Conservation (phyloP, 495 filamentous ascomycete genomes). For the Penicillium ucsense region DNA sequence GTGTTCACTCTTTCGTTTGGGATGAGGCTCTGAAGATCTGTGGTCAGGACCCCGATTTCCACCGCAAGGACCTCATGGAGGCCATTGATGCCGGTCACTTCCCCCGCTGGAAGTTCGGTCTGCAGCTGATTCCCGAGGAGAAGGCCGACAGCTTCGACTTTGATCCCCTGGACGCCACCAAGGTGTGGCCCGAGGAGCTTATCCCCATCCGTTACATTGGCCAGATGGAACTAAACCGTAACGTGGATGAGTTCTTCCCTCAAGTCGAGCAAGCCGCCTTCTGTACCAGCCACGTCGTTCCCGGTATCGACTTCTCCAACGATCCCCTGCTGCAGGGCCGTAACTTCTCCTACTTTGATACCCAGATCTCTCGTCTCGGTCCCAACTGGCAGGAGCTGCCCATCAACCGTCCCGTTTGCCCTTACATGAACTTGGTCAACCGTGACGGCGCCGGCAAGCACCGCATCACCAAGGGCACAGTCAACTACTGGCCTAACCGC, state of each 20-base stretch:
- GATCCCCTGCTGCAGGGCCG: constrained; percentile 77
- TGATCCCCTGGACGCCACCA: constrained; percentile 86
- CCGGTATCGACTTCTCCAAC: constrained; percentile 79
- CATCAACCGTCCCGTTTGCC: constrained; percentile 70
- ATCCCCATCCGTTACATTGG: constrained; percentile 75
- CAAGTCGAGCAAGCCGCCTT: constrained; percentile 77
- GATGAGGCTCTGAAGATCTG: constrained; percentile 77
- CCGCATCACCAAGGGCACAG: constrained; percentile 53
- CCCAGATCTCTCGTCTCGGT: constrained; percentile 73
- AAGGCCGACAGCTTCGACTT: constrained; percentile 78
- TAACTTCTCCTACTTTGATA: constrained; percentile 84
- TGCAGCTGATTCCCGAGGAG: constrained; percentile 64
- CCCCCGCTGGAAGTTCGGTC: constrained; percentile 75
- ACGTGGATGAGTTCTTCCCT: constrained; percentile 77
- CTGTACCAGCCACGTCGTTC: constrained; percentile 77
- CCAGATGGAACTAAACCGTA: constrained; percentile 72
- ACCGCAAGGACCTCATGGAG: constrained; percentile 70
- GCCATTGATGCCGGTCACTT: constrained; percentile 64
- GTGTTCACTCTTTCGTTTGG: constrained; percentile 79
- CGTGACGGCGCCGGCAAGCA: constrained; percentile 31
- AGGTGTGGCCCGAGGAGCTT: constrained; percentile 80
- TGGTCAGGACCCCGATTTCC: constrained; percentile 82
- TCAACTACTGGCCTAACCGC: constrained; percentile 89
- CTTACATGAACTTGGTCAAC: constrained; percentile 45
- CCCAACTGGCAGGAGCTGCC: constrained; percentile 81